phyloP scores from a whole-genome alignment of 768 basidiomycete genomes.

The Pulveroboletus sp. region DNA sequence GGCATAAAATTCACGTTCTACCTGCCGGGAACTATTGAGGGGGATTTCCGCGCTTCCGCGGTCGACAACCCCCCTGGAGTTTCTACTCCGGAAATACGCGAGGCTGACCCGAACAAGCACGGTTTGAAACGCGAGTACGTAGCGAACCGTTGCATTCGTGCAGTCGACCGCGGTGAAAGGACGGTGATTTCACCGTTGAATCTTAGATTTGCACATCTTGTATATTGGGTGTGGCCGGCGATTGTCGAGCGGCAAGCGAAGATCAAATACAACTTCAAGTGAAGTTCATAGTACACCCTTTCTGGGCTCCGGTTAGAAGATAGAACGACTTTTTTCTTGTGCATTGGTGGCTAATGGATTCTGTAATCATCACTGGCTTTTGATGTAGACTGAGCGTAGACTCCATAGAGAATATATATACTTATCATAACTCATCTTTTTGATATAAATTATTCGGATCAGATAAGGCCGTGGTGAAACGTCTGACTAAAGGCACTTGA shows the following conservation, averaged over 20 bases:
- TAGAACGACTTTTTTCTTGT: not conserved
- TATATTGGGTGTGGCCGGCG: conserved; percentile 65
- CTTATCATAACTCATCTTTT: too few relatives aligned
- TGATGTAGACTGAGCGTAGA: too few relatives aligned
- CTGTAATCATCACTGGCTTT: not conserved
- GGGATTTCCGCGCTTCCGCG: conserved; percentile 76
- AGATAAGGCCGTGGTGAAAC: not conserved
- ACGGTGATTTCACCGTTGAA: conserved; percentile 54
- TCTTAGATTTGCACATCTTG: conserved; percentile 47
- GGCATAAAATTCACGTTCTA: conserved; percentile 58
- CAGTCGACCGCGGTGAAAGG: conserved; percentile 57
- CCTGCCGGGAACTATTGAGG: conserved; percentile 71
- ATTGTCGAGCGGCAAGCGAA: conserved; percentile 57
- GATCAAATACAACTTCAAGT: conserved; percentile 61
- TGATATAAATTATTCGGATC: too few relatives aligned
- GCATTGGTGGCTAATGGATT: not conserved
- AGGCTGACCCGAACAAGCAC: conserved; percentile 51
- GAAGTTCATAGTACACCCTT: not conserved
- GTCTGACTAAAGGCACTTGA: not conserved
- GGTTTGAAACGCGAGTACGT: conserved; percentile 62
- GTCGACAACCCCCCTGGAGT: conserved; percentile 49
- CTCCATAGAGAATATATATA: too few relatives aligned
- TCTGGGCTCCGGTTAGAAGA: too few relatives aligned
- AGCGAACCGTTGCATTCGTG: conserved; percentile 55
- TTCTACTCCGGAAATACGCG: conserved; percentile 33